Evolutionary conservation across 2,329 filamentous ascomycete species (phyloP), one percentile per base, ranked within the genome.

Genomic region (Talaromyces atroroseus): DNA sequence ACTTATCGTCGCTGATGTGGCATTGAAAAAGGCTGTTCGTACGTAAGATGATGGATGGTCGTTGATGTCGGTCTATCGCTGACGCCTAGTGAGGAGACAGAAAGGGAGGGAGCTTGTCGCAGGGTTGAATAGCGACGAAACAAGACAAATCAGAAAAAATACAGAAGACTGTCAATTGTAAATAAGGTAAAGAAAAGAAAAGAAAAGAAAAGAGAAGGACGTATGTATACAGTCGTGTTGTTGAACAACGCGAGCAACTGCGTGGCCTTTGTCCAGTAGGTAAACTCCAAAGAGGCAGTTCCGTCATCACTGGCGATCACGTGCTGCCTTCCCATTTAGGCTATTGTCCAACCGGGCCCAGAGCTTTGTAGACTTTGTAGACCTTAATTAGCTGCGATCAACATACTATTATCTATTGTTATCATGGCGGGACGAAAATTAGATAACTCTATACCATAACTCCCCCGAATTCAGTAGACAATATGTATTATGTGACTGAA

Each of bases 261-360:
- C 26, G 26, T 29, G 26, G 26, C 26, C 26, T 29, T 29, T 29
- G 26, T 29, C 26, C 26, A 2, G 26, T 29, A 29, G 26, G 26
- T 26, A 26, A n/a, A n/a, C n/a, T n/a, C n/a, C n/a, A n/a, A n/a
- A n/a, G n/a, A n/a, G 47, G 47, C 7, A 52, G 49, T 34, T 52
- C 36, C 48, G 48, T 38, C 32, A 66, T 62, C 65, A 68, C 51
- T 24, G 7, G 32, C 16, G 56, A 60, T 71, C 68, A 71, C 68
- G 68, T 71, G 68, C 24, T 8, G 24, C 24, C 24, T 4, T 8
- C 24, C 8, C 4, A 8, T 26, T 26, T 26, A 26, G 24, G 24
- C 24, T 26, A 26, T n/a, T n/a, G n/a, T n/a, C n/a, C n/a, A n/a
- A n/a, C n/a, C n/a, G n/a, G n/a, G n/a, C n/a, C n/a, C n/a, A n/a